phyloP scores from a whole-genome alignment of 495 filamentous ascomycete species.

The Aspergillus campestris region DNA sequence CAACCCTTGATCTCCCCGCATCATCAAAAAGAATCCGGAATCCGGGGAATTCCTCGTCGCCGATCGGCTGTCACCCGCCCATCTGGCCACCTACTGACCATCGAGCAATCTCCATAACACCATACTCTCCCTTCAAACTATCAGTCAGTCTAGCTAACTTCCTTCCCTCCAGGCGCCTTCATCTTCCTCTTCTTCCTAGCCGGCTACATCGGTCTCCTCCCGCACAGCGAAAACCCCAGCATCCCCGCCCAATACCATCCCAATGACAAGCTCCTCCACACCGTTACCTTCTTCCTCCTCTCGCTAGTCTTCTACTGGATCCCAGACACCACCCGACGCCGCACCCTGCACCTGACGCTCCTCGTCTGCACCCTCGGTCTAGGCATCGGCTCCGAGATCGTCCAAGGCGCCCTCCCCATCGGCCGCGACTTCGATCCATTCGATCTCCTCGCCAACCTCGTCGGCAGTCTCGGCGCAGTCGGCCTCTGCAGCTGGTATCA shows the following conservation, averaged over 20 bases:
- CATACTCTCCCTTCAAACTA: neutral
- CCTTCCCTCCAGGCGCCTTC: slow-evolving; percentile 54
- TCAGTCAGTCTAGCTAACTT: neutral
- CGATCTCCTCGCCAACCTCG: slow-evolving; percentile 80
- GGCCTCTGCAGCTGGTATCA: slow-evolving; percentile 84
- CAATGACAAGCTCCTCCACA: slow-evolving; percentile 88
- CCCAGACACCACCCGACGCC: slow-evolving; percentile 77
- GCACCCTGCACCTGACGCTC: slow-evolving; percentile 78
- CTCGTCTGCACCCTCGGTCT: slow-evolving; percentile 64
- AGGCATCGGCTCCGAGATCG: slow-evolving; percentile 75
- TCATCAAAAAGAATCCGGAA: too few species aligned
- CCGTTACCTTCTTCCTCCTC: slow-evolving; percentile 81
- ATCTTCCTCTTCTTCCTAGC: slow-evolving; percentile 64
- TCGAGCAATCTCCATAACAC: slow-evolving; percentile 8
- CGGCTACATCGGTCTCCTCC: slow-evolving; percentile 68
- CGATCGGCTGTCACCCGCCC: too few species aligned
- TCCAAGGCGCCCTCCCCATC: slow-evolving; percentile 76
- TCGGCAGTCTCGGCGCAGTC: slow-evolving; percentile 64
- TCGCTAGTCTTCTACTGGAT: slow-evolving; percentile 95
- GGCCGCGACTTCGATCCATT: slow-evolving; percentile 73
- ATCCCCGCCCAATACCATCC: slow-evolving; percentile 58
- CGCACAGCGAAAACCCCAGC: slow-evolving; percentile 46
- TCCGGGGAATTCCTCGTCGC: too few species aligned
- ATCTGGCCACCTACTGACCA: neutral
- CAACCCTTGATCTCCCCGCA: neutral